Percentiles rank a stretch among this genome's conserved stretches.
Evolutionary conservation across 306 rosid species (phyloP).

Genomic region (Morella rubra): DNA sequence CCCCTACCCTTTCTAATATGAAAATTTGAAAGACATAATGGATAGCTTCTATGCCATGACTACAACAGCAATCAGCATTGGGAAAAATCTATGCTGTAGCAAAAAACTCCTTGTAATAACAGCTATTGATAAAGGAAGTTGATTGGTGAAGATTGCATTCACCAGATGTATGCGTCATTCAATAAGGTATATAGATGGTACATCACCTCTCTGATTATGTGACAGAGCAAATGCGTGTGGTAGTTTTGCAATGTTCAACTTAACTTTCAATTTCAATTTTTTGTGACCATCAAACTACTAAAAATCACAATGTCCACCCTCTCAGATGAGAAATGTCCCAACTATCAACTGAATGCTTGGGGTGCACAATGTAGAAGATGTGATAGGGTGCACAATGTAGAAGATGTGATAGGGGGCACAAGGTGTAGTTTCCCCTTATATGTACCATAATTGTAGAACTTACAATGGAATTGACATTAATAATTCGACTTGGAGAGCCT

Average conservation of each 20-base stretch:
- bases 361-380: too few relatives aligned
- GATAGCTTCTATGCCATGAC: neutral
- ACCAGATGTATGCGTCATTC: neutral
- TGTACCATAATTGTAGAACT: constrained; percentile 36
- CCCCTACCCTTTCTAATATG: neutral
- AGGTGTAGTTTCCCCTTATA: neutral
- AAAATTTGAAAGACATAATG: neutral
- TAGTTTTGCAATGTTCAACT: too few relatives aligned
- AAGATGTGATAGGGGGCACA: too few relatives aligned
- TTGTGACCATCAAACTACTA: too few relatives aligned
- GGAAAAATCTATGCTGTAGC: neutral
- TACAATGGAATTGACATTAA: constrained; percentile 86
- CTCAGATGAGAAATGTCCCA: too few relatives aligned
- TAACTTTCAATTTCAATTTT: too few relatives aligned
- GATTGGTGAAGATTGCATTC: neutral
- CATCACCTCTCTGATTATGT: too few relatives aligned
- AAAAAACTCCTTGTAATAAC: neutral
- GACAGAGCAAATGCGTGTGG: too few relatives aligned
- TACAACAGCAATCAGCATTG: neutral
- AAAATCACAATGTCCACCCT: too few relatives aligned
- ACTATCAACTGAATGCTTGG: too few relatives aligned
- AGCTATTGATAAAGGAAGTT: neutral
- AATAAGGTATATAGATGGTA: too few relatives aligned
- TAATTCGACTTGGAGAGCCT: constrained; percentile 95
- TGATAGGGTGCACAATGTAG: too few relatives aligned